Evolutionary conservation across 352 stramenopile species (phyloP).

Genomic region (Lagenidium giganteum): DNA sequence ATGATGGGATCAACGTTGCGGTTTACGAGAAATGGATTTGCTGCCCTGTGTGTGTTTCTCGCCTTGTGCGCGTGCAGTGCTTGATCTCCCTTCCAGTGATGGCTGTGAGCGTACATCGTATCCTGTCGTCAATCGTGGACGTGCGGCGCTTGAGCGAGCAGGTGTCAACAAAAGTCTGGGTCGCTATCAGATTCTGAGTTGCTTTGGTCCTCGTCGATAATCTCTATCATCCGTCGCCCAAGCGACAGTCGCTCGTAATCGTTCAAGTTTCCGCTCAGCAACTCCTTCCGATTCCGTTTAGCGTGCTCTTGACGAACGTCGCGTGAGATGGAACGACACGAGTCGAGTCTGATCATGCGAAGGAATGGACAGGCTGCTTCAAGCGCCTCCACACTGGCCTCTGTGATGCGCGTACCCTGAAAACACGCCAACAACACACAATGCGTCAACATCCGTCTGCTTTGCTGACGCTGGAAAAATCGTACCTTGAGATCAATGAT

Average conservation of each 20-base stretch:
- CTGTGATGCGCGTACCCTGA: constrained; percentile 49
- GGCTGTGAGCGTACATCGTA: too few species aligned
- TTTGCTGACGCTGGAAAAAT: not conserved
- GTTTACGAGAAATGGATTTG: too few species aligned
- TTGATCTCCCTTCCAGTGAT: too few species aligned
- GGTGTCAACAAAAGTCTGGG: constrained; percentile 1
- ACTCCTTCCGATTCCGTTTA: constrained; percentile 12
- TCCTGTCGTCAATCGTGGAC: constrained; percentile 3
- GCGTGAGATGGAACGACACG: constrained; percentile 57
- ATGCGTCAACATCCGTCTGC: not conserved
- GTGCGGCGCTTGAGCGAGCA: constrained; percentile 4
- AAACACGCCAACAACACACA: not conserved
- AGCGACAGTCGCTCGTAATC: constrained; percentile 34
- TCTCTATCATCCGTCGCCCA: constrained; percentile 26
- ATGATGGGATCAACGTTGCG: too few species aligned
- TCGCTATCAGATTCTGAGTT: constrained; percentile 18
- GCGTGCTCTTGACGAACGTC: constrained; percentile 37
- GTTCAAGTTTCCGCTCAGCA: constrained; percentile 14
- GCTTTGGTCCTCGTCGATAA: constrained; percentile 26
- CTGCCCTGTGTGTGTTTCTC: too few species aligned
- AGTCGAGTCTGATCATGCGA: constrained; percentile 61
- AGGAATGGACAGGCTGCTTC: constrained; percentile 31
- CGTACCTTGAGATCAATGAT: constrained; percentile 63
- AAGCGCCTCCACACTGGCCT: constrained; percentile 32
- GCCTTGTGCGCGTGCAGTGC: too few species aligned